These are phyloP conservation scores for Camelina hispida DNA, from an alignment of 345 rosid species.

Conservation along the genomic window DNA sequence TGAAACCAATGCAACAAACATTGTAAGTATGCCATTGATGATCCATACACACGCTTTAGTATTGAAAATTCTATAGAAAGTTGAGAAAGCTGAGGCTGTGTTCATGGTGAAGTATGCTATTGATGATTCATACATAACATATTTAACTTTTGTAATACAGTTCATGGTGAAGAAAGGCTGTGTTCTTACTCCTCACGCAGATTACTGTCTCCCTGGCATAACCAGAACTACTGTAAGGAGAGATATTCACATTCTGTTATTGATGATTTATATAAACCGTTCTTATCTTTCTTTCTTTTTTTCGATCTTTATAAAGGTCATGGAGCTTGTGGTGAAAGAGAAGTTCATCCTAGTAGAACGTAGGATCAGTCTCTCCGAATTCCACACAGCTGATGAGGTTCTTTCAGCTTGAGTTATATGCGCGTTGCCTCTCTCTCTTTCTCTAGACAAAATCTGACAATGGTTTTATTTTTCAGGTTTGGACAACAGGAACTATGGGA, in stretches of 20 bases:
- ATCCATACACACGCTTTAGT: too few species aligned
- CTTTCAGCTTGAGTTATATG: not conserved
- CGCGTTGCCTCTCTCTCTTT: not conserved
- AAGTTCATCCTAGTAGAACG: conserved; percentile 66
- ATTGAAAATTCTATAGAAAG: too few species aligned
- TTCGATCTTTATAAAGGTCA: conserved; percentile 53
- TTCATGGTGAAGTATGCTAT: conserved; percentile 86
- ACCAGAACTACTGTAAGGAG: conserved; percentile 76
- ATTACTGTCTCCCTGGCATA: conserved; percentile 94
- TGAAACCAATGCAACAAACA: conserved; percentile 94
- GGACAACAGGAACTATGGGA: conserved; percentile 97
- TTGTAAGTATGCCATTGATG: conserved; percentile 54
- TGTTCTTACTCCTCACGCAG: conserved; percentile 86
- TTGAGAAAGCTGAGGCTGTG: conserved; percentile 18
- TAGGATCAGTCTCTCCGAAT: conserved; percentile 79
- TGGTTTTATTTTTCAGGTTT: conserved; percentile 55
- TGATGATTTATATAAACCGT: not conserved
- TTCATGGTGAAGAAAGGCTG: conserved; percentile 85
- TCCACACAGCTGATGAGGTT: conserved; percentile 93
- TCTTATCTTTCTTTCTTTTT: not conserved
- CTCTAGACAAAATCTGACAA: not conserved
- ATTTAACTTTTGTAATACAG: conserved; percentile 40
- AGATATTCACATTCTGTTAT: conserved; percentile 8
- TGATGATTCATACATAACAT: too few species aligned
- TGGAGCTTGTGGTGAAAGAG: conserved; percentile 81